Evolutionary conservation across 345 rosid species (phyloP), one percentile per base, ranked within the genome.

Genomic region (Rhodamnia rubescens): DNA sequence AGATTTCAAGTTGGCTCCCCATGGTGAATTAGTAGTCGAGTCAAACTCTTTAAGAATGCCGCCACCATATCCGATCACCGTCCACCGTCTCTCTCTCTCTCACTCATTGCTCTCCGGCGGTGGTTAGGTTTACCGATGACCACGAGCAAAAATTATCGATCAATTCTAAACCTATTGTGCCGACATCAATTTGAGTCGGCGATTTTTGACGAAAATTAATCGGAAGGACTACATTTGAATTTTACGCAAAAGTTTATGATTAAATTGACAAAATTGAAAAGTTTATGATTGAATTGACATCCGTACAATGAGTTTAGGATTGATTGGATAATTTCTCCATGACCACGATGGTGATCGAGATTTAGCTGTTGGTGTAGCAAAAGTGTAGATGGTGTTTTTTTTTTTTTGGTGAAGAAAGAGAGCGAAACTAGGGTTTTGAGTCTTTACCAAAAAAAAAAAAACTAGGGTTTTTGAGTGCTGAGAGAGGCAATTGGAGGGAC

Each of bases 191-290:
- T 58, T 0, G 1, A 0, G 2, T 58, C 0, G 1, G 4, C 2
- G 18, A 58, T 58, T n/a, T 58, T 0, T 0, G 0, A 0, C 4
- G 0, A 13, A 58, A 6, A 15, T 58, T 58, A 8, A n/a, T 6
- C 1, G 36, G 4, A 58, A 58, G 7, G 2, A 2, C 6, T n/a
- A 58, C 11, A 58, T 12, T n/a, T 6, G 2, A 58, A 58, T n/a
- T 58, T 26, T 3, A 0, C 3, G 10, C 15, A 26, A 57, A 26
- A 57, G 11, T 1, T 11, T n/a, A 58, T 2, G 1, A 58, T 4
- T 58, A 12, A 11, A n/a, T 5, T 12, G 7, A 0, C n/a, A 57
- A 26, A 2, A 10, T 24, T 24, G 0, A 57, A 26, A n/a, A 58
- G 2, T 0, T 59, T 58, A 12, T 11, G 9, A 58, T 13, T n/a